Conservation (phyloP, 2,329 filamentous ascomycete species). For the Sarocladium brachiariae region DNA sequence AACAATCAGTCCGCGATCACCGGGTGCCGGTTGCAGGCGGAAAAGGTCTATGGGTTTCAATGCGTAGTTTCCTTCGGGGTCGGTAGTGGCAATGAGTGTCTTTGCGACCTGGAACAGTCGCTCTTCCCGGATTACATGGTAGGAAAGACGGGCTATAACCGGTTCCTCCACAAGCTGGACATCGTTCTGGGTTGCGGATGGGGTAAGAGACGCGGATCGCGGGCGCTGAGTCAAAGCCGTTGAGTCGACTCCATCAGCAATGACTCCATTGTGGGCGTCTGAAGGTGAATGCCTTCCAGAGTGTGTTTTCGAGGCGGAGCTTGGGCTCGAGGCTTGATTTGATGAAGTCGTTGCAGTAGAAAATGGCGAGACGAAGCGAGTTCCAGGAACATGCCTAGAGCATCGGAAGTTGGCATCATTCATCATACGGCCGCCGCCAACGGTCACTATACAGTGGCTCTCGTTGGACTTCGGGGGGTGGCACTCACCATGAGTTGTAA, state of each 20-base stretch:
- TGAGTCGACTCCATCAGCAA: conserved; percentile 33
- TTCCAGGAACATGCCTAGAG: conserved; percentile 59
- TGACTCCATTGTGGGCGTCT: conserved; percentile 23
- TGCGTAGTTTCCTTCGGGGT: conserved; percentile 69
- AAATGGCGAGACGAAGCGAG: conserved; percentile 43
- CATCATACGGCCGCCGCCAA: no score
- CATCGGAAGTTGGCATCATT: background rate
- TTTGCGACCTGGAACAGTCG: conserved; percentile 79
- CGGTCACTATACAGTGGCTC: no score
- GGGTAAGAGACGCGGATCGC: conserved; percentile 23
- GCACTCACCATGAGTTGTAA: conserved; percentile 77
- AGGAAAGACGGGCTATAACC: conserved; percentile 77
- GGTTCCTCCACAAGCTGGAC: conserved; percentile 52
- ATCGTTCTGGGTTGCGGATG: conserved; percentile 33
- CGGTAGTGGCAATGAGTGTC: conserved; percentile 61
- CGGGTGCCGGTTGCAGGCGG: conserved; percentile 58
- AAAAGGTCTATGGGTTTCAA: conserved; percentile 75
- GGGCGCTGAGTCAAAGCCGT: conserved; percentile 28
- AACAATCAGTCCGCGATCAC: conserved; percentile 64
- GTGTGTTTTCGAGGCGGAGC: conserved; percentile 33
- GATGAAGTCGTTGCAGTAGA: conserved; percentile 41
- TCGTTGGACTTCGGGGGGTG: background rate
- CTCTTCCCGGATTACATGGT: conserved; percentile 76
- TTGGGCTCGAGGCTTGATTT: conserved; percentile 37
- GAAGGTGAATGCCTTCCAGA: conserved; percentile 37